Conservation (phyloP, 2,329 filamentous ascomycete genomes). For the Cladosporium sp. region DNA sequence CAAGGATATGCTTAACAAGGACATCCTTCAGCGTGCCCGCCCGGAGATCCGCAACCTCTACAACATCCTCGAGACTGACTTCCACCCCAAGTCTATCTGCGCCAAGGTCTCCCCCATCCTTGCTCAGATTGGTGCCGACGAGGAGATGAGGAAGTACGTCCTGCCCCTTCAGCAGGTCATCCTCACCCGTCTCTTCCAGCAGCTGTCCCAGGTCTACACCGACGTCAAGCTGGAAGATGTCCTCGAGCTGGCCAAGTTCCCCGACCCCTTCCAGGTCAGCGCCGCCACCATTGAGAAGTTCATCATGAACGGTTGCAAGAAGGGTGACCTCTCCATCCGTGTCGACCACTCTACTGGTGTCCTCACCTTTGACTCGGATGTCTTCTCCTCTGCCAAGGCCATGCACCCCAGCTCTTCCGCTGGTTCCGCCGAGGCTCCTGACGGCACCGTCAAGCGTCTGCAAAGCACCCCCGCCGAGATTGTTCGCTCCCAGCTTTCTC, state of each 20-base stretch:
- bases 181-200: constrained; percentile 95
- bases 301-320: constrained; percentile 99
- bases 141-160: constrained; percentile 97
- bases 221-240: constrained; percentile 94
- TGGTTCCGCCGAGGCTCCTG: constrained; percentile 82
- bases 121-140: constrained; percentile 83
- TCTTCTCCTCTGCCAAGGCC: constrained; percentile 95
- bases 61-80: constrained; percentile 98
- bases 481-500: constrained; percentile 87
- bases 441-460: constrained; percentile 81
- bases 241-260: constrained; percentile 88
- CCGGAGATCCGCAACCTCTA: constrained; percentile 96
- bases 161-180: constrained; percentile 96
- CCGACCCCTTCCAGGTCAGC: constrained; percentile 89
- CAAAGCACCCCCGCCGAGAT: constrained; percentile 98
- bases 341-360: constrained; percentile 94
- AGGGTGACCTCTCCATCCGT: constrained; percentile 92
- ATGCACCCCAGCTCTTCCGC: constrained; percentile 76
- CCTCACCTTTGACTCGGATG: constrained; percentile 94
- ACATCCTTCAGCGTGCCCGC: constrained; percentile 82
- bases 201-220: constrained; percentile 97
- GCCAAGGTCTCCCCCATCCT: constrained; percentile 98
- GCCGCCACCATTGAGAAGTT: constrained; percentile 96
- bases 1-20: constrained; percentile 93
- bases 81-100: constrained; percentile 97